These are phyloP conservation scores for Canariomyces notabilis DNA, from an alignment of 2,329 filamentous ascomycete species.

Conservation along the genomic window DNA sequence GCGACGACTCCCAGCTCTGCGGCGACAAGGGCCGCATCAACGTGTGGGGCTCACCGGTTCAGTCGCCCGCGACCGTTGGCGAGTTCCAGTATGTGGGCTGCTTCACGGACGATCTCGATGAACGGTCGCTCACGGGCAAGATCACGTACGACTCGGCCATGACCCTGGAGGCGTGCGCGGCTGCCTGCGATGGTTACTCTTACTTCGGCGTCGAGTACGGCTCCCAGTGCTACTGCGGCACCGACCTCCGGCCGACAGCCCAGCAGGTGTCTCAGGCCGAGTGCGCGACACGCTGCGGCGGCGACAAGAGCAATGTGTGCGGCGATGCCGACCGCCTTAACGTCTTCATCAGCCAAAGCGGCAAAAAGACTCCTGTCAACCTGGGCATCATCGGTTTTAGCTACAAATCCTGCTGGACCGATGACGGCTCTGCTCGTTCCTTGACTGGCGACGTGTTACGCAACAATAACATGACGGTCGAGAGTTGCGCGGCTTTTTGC, in stretches of 20 bases:
- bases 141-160: slow-evolving; percentile 26
- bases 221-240: slow-evolving; percentile 33
- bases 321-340: slow-evolving; percentile 23
- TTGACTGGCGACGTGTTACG: slow-evolving; percentile 7
- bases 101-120: slow-evolving; percentile 18
- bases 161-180: slow-evolving; percentile 36
- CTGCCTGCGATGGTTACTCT: slow-evolving; percentile 29
- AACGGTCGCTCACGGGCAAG: slow-evolving; percentile 12
- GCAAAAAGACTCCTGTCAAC: slow-evolving; percentile 8
- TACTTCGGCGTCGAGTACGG: slow-evolving; percentile 37
- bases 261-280: slow-evolving; percentile 17
- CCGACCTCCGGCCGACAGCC: slow-evolving; percentile 10
- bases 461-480: slow-evolving; percentile 42
- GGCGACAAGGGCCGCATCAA: slow-evolving; percentile 25
- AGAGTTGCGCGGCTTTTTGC: slow-evolving; percentile 18
- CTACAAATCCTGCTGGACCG: slow-evolving; percentile 17
- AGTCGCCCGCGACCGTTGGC: slow-evolving; percentile 16
- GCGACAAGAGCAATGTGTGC: slow-evolving; percentile 22
- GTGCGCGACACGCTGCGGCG: slow-evolving; percentile 24
- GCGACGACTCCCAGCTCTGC: slow-evolving; percentile 25
- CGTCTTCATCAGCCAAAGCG: slow-evolving; percentile 13
- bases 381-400: slow-evolving; percentile 2
- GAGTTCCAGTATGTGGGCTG: slow-evolving; percentile 20
- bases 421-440: slow-evolving; percentile 10
- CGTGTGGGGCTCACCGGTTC: slow-evolving; percentile 21